Base-by-base conservation (phyloP, 208 protist species). In the Leishmania gerbilli region DNA sequence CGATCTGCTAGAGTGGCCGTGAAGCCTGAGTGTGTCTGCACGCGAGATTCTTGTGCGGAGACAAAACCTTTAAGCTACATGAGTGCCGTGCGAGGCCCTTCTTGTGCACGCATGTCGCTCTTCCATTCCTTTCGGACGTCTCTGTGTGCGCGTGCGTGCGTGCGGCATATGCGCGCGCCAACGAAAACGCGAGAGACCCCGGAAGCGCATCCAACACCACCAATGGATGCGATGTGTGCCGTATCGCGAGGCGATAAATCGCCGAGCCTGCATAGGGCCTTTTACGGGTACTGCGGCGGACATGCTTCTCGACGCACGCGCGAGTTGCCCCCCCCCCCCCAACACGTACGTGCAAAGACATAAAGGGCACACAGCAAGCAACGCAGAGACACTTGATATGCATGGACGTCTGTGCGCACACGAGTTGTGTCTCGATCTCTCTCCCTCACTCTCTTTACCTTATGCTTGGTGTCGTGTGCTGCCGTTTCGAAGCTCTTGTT, bases 1-100 rank as follows among this genome's bases (percentile, higher is more conserved):
- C 17, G 64, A 75, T 24, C 49, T 82, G 55, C 56, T 86, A 15
- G 77, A 86, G 64, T 45, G n/a, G 31, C 15, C 7, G 49, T n/a
- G 9, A 76, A 11, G 19, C 31, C 69, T 53, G 13, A 19, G 69
- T 53, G 37, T 74, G 21, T 53, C 42, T 74, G 65, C 65, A 24
- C 0, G 40, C 34, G 21, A 5, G 21, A 71, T 15, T 8, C 19
- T 24, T 2, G 15, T n/a, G 67, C 40, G 40, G 15, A 6, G 34
- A 71, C 62, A 68, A 37, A 7, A 19, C 62, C 31, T 68, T 31
- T 15, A 40, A 4, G 62, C 19, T 31, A 68, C 62, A 21, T 31
- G 62, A 6, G 31, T 40, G 24, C 31, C 62, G 31, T 68, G 27
- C 9, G 9, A 40, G 62, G 62, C 8, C 4, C 9, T 67, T 40